Evolutionary conservation across 495 filamentous ascomycete genomes (phyloP).

Genomic region (Pseudotulostoma volvatum): DNA sequence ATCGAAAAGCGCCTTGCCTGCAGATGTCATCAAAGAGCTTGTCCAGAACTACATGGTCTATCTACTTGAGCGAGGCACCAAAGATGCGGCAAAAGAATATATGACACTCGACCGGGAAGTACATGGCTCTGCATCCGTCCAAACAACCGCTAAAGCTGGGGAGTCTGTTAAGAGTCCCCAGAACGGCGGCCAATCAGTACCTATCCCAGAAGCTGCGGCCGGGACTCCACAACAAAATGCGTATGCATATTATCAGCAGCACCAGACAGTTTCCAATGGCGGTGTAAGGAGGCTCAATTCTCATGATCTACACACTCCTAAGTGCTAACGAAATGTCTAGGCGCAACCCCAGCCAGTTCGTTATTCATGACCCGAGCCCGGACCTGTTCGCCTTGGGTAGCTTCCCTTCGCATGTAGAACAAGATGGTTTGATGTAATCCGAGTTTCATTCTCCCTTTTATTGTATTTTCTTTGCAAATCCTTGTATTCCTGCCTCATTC

Average conservation of each 20-base stretch:
- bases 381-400: background rate
- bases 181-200: conserved; percentile 2
- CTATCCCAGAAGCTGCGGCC: conserved; percentile 4
- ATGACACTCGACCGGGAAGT: conserved; percentile 70
- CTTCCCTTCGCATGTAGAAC: conserved; percentile 7
- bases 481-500: too few relatives aligned
- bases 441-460: too few relatives aligned
- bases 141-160: conserved; percentile 16
- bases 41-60: conserved; percentile 69
- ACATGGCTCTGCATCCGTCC: conserved; percentile 43
- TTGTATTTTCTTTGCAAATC: background rate
- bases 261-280: conserved; percentile 24
- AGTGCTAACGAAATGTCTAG: conserved; percentile 5
- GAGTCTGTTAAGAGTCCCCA: conserved; percentile 11
- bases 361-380: conserved; percentile 3
- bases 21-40: conserved; percentile 55
- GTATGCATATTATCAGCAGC: conserved; percentile 29
- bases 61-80: conserved; percentile 68
- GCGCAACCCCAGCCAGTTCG: conserved; percentile 4
- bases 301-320: conserved; percentile 1
- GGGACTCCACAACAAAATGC: conserved; percentile 13
- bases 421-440: conserved; percentile 2
- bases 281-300: conserved; percentile 4
- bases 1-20: conserved; percentile 53
- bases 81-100: conserved; percentile 73